phyloP scores from a whole-genome alignment of 2,329 filamentous ascomycete genomes.

The Trichoderma sp. region DNA sequence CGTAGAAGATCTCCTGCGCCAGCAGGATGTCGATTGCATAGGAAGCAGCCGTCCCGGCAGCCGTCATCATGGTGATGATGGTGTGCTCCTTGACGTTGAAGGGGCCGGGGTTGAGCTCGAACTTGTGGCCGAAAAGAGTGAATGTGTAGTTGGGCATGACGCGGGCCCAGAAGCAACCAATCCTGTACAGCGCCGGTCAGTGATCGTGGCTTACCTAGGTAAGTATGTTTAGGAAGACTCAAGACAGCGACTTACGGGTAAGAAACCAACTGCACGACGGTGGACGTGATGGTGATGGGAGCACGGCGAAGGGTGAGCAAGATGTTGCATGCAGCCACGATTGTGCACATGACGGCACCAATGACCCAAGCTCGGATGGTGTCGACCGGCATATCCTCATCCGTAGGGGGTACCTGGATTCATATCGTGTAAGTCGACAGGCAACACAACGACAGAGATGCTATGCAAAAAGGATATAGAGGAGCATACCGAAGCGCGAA shows the following conservation, averaged over 20 bases:
- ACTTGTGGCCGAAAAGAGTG: constrained; percentile 38
- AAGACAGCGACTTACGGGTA: constrained; percentile 47
- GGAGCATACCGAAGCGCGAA: constrained; percentile 34
- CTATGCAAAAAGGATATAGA: background rate
- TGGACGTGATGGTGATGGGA: constrained; percentile 54
- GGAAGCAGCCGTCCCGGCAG: constrained; percentile 40
- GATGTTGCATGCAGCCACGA: constrained; percentile 60
- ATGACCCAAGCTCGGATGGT: constrained; percentile 64
- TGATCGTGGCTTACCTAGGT: background rate
- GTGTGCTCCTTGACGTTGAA: constrained; percentile 54
- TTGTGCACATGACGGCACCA: constrained; percentile 59
- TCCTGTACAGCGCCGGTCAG: constrained; percentile 24
- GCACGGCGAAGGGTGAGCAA: constrained; percentile 54
- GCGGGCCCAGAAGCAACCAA: constrained; percentile 42
- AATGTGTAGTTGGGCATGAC: constrained; percentile 39
- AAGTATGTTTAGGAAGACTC: too few relatives aligned
- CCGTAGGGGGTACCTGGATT: constrained; percentile 43
- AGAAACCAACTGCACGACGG: constrained; percentile 58
- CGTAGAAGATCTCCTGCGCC: constrained; percentile 52
- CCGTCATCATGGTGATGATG: constrained; percentile 52
- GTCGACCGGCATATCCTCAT: constrained; percentile 57
- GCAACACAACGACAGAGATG: background rate
- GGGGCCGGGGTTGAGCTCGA: constrained; percentile 46
- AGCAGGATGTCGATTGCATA: constrained; percentile 48
- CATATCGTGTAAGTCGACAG: background rate